Evolutionary conservation across 164 flowering plant genomes (phyloP).

Genomic region (Taxillus chinensis): DNA sequence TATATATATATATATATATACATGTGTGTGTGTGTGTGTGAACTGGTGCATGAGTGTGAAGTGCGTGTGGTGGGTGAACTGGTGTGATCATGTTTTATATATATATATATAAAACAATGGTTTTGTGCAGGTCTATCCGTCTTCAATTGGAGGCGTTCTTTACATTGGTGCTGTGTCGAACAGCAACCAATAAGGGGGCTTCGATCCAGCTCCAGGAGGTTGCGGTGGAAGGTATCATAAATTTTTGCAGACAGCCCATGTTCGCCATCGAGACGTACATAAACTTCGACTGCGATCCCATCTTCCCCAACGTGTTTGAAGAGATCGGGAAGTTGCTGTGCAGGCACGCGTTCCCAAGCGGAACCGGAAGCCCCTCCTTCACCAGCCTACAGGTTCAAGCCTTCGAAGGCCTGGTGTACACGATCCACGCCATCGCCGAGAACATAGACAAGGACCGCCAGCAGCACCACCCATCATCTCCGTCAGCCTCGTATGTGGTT

Average conservation of each 20-base stretch:
- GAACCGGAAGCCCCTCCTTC: constrained; percentile 17
- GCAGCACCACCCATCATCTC: constrained; percentile 16
- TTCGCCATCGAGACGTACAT: constrained; percentile 61
- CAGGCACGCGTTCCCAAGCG: constrained; percentile 54
- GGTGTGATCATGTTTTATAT: too few species aligned
- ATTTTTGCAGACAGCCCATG: constrained; percentile 73
- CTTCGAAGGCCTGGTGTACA: constrained; percentile 62
- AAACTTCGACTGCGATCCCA: constrained; percentile 76
- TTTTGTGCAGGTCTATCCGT: constrained; percentile 51
- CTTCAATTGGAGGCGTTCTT: constrained; percentile 90
- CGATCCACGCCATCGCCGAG: constrained; percentile 71
- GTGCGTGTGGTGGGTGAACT: too few species aligned
- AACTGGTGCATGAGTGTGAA: too few species aligned
- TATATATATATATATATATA: too few species aligned
- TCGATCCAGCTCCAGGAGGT: constrained; percentile 60
- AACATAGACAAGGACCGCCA: constrained; percentile 20
- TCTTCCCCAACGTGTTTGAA: constrained; percentile 53
- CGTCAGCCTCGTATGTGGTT: constrained; percentile 30
- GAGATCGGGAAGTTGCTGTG: constrained; percentile 74
- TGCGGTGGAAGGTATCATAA: constrained; percentile 76
- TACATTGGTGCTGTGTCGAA: constrained; percentile 47
- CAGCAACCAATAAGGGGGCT: constrained; percentile 19
- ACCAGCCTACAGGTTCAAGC: constrained; percentile 66
- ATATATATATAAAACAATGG: neutral
- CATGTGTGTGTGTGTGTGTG: too few species aligned